Conservation (phyloP, 192 early-diverging fungal species). For the Coemansia sp. region DNA sequence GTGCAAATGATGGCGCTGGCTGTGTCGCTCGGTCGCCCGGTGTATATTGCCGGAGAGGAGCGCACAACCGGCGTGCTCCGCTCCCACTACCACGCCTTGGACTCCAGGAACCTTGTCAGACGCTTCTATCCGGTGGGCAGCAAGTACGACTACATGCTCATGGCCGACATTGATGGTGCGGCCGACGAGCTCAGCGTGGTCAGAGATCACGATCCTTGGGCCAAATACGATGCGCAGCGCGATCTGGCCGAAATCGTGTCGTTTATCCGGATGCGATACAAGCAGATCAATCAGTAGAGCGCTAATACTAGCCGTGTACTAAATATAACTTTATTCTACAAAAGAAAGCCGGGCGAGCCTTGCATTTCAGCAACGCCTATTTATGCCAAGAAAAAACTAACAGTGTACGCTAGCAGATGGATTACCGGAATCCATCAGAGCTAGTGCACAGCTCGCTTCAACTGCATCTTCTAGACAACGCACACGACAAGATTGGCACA, state of each 20-base stretch:
- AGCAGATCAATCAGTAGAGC: neutral
- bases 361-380: too few relatives aligned
- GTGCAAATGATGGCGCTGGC: slow-evolving; percentile 37
- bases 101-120: slow-evolving; percentile 43
- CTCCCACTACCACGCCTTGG: slow-evolving; percentile 43
- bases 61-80: slow-evolving; percentile 35
- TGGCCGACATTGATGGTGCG: slow-evolving; percentile 31
- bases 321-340: neutral
- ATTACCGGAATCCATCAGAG: too few relatives aligned
- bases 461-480: neutral
- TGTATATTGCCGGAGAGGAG: slow-evolving; percentile 52
- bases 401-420: too few relatives aligned
- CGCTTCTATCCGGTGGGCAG: slow-evolving; percentile 51
- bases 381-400: too few relatives aligned
- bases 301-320: neutral
- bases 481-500: neutral
- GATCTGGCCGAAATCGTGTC: slow-evolving; percentile 27
- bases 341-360: too few relatives aligned
- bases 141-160: slow-evolving; percentile 53
- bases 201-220: slow-evolving; percentile 54
- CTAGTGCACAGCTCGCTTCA: too few relatives aligned
- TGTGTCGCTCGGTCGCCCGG: slow-evolving; percentile 25
- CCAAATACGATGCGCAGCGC: slow-evolving; percentile 24
- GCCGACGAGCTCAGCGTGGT: slow-evolving; percentile 47
- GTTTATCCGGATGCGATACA: slow-evolving; percentile 31